phyloP scores from a whole-genome alignment of 345 rosid species.

The Viola odorata region DNA sequence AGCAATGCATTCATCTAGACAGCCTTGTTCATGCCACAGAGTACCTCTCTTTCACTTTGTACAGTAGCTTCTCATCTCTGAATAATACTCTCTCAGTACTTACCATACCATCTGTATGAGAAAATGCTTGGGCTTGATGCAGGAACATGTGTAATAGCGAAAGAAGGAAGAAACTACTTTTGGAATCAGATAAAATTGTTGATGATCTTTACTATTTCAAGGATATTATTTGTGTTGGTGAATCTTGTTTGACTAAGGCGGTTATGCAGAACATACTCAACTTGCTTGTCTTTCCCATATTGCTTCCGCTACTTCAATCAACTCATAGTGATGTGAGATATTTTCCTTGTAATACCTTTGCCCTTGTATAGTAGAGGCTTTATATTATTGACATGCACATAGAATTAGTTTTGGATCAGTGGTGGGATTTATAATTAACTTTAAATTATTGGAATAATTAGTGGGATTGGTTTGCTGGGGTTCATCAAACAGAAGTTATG shows the following conservation, averaged over 20 bases:
- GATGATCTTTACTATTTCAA: conserved; percentile 66
- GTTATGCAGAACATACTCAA: conserved; percentile 42
- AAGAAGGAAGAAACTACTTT: conserved; percentile 30
- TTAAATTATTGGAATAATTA: too few species aligned
- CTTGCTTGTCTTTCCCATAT: conserved; percentile 44
- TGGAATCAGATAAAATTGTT: conserved; percentile 46
- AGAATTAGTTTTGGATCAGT: too few species aligned
- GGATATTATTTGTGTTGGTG: conserved; percentile 51
- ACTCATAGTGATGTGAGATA: conserved; percentile 42
- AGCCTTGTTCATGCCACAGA: conserved; percentile 32
- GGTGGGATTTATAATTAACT: too few species aligned
- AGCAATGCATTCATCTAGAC: conserved; percentile 46
- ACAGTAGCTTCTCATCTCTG: conserved; percentile 8
- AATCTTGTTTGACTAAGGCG: conserved; percentile 36
- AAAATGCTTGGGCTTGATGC: conserved; percentile 22
- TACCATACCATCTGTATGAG: conserved; percentile 3
- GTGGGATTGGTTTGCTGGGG: too few species aligned
- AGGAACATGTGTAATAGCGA: conserved; percentile 30
- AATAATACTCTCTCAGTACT: not conserved
- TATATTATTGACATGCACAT: not conserved
- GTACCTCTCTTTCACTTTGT: conserved; percentile 29
- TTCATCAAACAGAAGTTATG: not conserved
- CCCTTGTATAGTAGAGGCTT: not conserved
- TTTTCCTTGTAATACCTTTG: conserved; percentile 2
- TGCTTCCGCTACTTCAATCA: conserved; percentile 37